These are phyloP conservation scores for Saccharomycopsis hybrid DNA, from an alignment of 1,139 yeast genomes.

Conservation along the genomic window DNA sequence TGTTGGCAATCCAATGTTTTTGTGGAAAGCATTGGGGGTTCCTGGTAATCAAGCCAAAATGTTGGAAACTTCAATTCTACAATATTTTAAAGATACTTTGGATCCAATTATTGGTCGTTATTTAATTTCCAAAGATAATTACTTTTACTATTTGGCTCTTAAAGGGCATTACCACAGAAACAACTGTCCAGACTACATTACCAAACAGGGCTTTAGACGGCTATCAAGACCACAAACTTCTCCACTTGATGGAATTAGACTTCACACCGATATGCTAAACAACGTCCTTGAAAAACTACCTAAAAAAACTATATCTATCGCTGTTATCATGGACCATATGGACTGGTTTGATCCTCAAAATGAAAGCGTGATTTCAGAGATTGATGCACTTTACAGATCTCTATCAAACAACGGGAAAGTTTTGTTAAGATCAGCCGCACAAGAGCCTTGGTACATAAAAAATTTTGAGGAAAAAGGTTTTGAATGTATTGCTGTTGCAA, in stretches of 20 bases:
- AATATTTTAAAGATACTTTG: constrained; percentile 69
- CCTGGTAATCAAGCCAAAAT: constrained; percentile 77
- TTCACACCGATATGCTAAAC: constrained; percentile 74
- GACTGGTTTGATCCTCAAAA: constrained; percentile 79
- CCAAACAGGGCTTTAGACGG: constrained; percentile 45
- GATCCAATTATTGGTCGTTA: constrained; percentile 67
- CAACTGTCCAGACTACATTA: constrained; percentile 74
- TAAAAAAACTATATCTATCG: constrained; percentile 60
- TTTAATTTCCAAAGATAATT: constrained; percentile 63
- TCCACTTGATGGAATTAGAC: constrained; percentile 60
- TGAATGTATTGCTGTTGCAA: constrained; percentile 60
- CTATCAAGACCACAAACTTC: constrained; percentile 29
- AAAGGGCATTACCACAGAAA: constrained; percentile 52
- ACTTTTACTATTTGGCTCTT: constrained; percentile 68
- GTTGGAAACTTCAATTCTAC: constrained; percentile 67
- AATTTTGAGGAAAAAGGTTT: constrained; percentile 65
- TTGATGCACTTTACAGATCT: constrained; percentile 56
- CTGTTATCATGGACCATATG: constrained; percentile 87
- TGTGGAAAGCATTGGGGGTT: constrained; percentile 85
- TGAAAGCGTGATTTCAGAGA: constrained; percentile 58
- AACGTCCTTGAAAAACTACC: constrained; percentile 67
- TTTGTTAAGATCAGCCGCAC: constrained; percentile 68
- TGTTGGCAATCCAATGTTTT: constrained; percentile 73
- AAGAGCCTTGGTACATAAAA: constrained; percentile 69
- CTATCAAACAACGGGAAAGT: constrained; percentile 66